These are phyloP conservation scores for Plantago rigida DNA, from an alignment of 305 asterid species.

Conservation along the genomic window DNA sequence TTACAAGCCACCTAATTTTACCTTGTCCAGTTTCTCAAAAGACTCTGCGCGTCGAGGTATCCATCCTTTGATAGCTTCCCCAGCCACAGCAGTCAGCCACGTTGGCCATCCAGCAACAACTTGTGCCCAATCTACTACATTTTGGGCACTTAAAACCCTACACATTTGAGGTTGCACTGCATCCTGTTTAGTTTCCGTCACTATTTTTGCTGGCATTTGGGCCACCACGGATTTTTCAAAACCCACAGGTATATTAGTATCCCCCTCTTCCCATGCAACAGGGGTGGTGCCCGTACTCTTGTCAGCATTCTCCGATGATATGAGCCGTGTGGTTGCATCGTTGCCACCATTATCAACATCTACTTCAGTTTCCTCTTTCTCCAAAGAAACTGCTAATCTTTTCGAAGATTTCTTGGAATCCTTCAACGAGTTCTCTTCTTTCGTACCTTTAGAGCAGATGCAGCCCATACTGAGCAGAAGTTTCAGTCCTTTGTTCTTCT, in stretches of 20 bases:
- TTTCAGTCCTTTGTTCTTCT: constrained; percentile 29
- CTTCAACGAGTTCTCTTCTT: constrained; percentile 35
- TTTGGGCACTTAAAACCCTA: constrained; percentile 44
- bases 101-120: constrained; percentile 87
- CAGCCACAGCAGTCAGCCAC: constrained; percentile 75
- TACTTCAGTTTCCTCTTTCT: constrained; percentile 43
- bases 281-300: constrained; percentile 60
- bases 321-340: constrained; percentile 54
- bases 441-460: constrained; percentile 61
- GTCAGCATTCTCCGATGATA: constrained; percentile 44
- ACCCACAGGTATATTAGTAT: constrained; percentile 33
- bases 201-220: constrained; percentile 28
- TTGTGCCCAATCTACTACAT: constrained; percentile 73
- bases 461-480: constrained; percentile 56
- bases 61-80: constrained; percentile 93
- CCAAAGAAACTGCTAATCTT: constrained; percentile 39
- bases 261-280: constrained; percentile 38
- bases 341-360: constrained; percentile 55
- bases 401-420: constrained; percentile 45
- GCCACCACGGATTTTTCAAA: constrained; percentile 35
- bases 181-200: constrained; percentile 25
- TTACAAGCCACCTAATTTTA: constrained; percentile 13
- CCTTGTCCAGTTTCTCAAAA: constrained; percentile 81
- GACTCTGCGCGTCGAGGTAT: constrained; percentile 73
- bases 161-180: constrained; percentile 51